Percentiles rank a stretch among this genome's conserved stretches.
Evolutionary conservation across 148 eudicot genomes (phyloP).

Genomic region (Silene latifolia): DNA sequence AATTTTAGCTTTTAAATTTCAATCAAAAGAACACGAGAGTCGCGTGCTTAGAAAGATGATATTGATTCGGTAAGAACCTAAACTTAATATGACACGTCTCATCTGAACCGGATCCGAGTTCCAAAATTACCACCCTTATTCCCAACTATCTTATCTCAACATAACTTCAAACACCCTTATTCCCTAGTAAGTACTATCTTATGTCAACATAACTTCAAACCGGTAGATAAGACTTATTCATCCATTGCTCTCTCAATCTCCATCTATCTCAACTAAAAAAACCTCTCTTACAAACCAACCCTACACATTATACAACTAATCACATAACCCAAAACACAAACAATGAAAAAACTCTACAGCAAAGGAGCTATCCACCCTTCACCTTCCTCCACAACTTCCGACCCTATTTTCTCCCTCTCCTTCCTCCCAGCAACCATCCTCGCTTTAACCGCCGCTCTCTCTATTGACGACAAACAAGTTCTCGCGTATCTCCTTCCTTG

Average conservation of each 20-base stretch:
- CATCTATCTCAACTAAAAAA: conserved; percentile 3
- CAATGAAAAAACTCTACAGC: conserved; percentile 66
- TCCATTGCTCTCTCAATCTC: not conserved
- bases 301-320: not conserved
- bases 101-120: too few species aligned
- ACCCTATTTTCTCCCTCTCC: conserved; percentile 37
- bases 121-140: too few species aligned
- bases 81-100: too few species aligned
- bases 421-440: conserved; percentile 62
- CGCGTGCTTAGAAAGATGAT: too few species aligned
- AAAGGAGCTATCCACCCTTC: conserved; percentile 71
- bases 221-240: conserved; percentile 35
- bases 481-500: conserved; percentile 72
- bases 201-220: conserved; percentile 4
- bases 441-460: conserved; percentile 54
- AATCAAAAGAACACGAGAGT: too few species aligned
- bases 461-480: conserved; percentile 55
- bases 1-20: too few species aligned
- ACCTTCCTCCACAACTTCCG: conserved; percentile 39
- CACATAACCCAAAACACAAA: not conserved
- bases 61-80: too few species aligned
- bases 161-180: too few species aligned
- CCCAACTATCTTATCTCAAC: too few species aligned
- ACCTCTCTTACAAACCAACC: not conserved
- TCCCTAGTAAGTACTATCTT: too few species aligned